These are phyloP conservation scores for Schoenoplectus triqueter DNA, from an alignment of 202 grass and related monocot genomes.

Conservation along the genomic window DNA sequence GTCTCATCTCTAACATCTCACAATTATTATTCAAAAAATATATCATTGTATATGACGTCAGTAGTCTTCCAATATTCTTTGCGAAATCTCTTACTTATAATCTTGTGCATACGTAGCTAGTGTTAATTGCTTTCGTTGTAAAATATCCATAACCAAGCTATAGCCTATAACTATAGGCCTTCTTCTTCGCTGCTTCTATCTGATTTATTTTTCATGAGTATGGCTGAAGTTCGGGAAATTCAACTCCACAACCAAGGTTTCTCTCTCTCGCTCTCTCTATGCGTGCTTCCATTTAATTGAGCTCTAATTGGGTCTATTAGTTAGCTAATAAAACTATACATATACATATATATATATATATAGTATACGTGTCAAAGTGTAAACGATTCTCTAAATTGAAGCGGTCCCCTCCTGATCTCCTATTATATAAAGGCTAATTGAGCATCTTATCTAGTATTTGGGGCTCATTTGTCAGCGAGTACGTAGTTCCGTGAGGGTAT, in stretches of 20 bases:
- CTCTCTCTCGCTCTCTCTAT: neutral
- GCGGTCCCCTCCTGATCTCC: no score
- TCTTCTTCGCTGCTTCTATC: neutral
- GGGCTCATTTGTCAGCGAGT: neutral
- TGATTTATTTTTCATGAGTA: constrained; percentile 30
- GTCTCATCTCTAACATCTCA: neutral
- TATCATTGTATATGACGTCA: neutral
- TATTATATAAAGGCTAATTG: constrained; percentile 4
- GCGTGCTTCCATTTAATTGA: neutral
- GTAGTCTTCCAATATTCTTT: neutral
- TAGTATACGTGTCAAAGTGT: constrained; percentile 6
- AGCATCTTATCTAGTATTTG: neutral
- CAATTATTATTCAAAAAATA: neutral
- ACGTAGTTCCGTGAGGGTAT: neutral
- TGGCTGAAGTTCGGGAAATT: constrained; percentile 57
- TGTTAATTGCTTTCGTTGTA: neutral
- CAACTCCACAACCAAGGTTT: constrained; percentile 62
- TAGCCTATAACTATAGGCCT: neutral
- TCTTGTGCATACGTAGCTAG: no score
- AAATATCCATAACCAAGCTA: neutral
- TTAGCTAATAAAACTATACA: neutral
- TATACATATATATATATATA: neutral
- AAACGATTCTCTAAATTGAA: neutral
- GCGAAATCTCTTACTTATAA: neutral
- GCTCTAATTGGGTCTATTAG: neutral